These are phyloP conservation scores for Neonectria ditissima DNA, from an alignment of 2,329 filamentous ascomycete species.

Conservation along the genomic window DNA sequence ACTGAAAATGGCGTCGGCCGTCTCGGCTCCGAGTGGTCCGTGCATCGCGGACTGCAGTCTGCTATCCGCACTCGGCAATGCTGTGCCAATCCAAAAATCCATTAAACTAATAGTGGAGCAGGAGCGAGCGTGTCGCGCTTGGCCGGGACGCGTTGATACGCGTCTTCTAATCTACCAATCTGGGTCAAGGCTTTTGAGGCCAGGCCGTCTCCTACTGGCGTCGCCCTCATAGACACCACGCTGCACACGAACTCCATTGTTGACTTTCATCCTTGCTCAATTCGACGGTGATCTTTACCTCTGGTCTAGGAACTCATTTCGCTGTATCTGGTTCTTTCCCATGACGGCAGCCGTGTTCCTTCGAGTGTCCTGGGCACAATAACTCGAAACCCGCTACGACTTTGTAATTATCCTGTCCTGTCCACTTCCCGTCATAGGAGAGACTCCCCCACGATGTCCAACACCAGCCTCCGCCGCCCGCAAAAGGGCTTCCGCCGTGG, in stretches of 20 bases:
- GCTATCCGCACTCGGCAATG: conserved; percentile 31
- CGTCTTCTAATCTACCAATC: conserved; percentile 49
- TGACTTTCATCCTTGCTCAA: conserved; percentile 34
- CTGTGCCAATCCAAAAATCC: conserved; percentile 33
- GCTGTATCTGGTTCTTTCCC: conserved; percentile 23
- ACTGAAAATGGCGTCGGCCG: conserved; percentile 37
- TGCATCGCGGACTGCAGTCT: conserved; percentile 27
- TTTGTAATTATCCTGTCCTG: not conserved
- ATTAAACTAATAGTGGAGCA: conserved; percentile 49
- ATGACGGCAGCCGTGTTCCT: conserved; percentile 31
- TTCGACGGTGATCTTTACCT: conserved; percentile 24
- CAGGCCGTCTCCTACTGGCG: conserved; percentile 27
- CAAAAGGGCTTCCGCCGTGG: conserved; percentile 76
- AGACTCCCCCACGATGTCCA: conserved; percentile 62
- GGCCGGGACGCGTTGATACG: conserved; percentile 46
- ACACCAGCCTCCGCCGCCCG: conserved; percentile 69
- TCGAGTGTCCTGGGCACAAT: conserved; percentile 33
- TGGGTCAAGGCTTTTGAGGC: conserved; percentile 41
- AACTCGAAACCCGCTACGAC: conserved; percentile 33
- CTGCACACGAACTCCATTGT: conserved; percentile 31
- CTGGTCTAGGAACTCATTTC: conserved; percentile 5
- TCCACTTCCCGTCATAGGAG: conserved; percentile 15
- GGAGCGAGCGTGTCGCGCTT: conserved; percentile 42
- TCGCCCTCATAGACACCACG: conserved; percentile 37
- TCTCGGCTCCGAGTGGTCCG: conserved; percentile 33